Conservation (phyloP, 106 monocot species). For the Dendrobium catenatum region DNA sequence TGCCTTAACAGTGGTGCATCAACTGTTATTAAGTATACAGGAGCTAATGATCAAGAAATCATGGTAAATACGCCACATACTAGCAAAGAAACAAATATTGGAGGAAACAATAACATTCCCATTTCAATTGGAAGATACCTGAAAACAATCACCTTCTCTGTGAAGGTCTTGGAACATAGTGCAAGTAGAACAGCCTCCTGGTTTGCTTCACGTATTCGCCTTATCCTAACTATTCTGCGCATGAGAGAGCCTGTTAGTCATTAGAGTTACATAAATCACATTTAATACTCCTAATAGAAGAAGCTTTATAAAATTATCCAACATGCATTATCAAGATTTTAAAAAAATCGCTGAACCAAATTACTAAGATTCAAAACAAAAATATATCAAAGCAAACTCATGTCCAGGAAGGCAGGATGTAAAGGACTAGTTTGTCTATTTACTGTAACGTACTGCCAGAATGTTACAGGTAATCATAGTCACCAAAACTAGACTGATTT, state of each 20-base stretch:
- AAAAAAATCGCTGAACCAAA: neutral
- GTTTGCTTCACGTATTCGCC: conserved; percentile 77
- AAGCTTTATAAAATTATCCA: neutral
- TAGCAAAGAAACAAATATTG: neutral
- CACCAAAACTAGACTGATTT: neutral
- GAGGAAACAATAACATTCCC: neutral
- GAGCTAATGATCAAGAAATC: neutral
- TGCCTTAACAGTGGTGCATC: neutral
- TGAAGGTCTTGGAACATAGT: conserved; percentile 87
- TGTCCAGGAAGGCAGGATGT: neutral
- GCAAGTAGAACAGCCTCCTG: conserved; percentile 97
- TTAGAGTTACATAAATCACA: neutral
- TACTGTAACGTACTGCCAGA: neutral
- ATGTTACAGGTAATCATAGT: neutral
- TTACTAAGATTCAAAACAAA: neutral
- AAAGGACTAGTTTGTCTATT: neutral
- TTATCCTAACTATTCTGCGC: conserved; percentile 79
- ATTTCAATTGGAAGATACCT: conserved; percentile 41
- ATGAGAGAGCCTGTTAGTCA: conserved; percentile 4
- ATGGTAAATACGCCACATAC: neutral
- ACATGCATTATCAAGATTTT: neutral
- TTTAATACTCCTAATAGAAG: neutral
- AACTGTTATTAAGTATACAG: neutral
- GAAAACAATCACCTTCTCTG: conserved; percentile 83
- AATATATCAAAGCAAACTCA: neutral